Evolutionary conservation across 768 basidiomycete genomes (phyloP).

Genomic region (Auriscalpium microsporum): DNA sequence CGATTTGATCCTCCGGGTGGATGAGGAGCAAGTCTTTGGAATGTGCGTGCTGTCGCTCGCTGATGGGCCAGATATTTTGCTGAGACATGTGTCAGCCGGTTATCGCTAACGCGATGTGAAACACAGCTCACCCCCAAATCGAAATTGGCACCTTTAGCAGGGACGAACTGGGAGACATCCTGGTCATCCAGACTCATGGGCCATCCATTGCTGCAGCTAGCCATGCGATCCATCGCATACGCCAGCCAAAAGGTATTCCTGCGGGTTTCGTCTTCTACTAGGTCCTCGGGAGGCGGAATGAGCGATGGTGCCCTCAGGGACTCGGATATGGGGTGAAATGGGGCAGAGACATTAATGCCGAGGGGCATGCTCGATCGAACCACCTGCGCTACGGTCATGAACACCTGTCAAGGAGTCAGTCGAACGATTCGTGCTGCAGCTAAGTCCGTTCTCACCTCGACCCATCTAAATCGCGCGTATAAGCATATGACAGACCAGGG

Average conservation of each 20-base stretch:
- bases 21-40: slow-evolving; percentile 48
- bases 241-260: slow-evolving; percentile 70
- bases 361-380: slow-evolving; percentile 55
- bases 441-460: slow-evolving; percentile 39
- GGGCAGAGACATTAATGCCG: slow-evolving; percentile 59
- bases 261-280: slow-evolving; percentile 62
- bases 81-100: slow-evolving; percentile 15
- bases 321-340: slow-evolving; percentile 59
- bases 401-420: slow-evolving; percentile 36
- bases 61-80: slow-evolving; percentile 40
- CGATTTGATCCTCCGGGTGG: slow-evolving; percentile 55
- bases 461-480: slow-evolving; percentile 42
- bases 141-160: slow-evolving; percentile 51
- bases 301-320: slow-evolving; percentile 49
- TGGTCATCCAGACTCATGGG: slow-evolving; percentile 63
- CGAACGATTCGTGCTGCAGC: background rate
- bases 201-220: slow-evolving; percentile 64
- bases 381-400: slow-evolving; percentile 46
- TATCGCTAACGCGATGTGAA: slow-evolving; percentile 2
- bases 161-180: slow-evolving; percentile 64
- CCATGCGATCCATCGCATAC: slow-evolving; percentile 59
- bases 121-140: slow-evolving; percentile 45
- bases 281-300: slow-evolving; percentile 47
- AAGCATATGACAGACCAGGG: too few relatives aligned
- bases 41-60: slow-evolving; percentile 63